These are phyloP conservation scores for Rhytidiadelphus loreus DNA, from an alignment of 225 moss, liverwort and hornwort genomes.

Conservation along the genomic window DNA sequence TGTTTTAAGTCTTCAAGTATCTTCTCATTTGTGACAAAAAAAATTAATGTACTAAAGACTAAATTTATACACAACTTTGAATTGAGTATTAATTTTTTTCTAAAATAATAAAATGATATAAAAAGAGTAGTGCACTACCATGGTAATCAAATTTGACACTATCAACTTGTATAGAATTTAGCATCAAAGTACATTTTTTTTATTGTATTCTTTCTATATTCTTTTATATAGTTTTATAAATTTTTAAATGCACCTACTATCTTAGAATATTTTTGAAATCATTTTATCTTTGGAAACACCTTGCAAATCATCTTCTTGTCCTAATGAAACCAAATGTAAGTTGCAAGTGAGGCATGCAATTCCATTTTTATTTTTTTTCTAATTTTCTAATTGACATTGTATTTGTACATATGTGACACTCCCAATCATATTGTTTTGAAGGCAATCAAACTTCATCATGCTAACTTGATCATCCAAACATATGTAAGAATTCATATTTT, in stretches of 20 bases:
- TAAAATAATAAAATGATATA: background rate
- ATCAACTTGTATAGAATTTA: background rate
- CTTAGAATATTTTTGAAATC: too few relatives aligned
- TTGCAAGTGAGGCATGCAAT: background rate
- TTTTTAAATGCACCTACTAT: too few relatives aligned
- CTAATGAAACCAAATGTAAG: background rate
- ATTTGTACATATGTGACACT: background rate
- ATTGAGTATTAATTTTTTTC: too few relatives aligned
- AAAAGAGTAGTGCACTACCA: rapidly evolving
- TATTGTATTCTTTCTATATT: too few relatives aligned
- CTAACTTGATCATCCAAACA: background rate
- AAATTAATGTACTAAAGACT: background rate
- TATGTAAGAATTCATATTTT: background rate
- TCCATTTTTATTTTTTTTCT: rapidly evolving
- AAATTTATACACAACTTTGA: background rate
- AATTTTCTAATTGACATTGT: background rate
- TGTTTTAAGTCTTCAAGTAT: background rate
- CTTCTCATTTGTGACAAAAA: background rate
- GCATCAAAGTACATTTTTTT: too few relatives aligned
- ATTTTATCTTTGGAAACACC: too few relatives aligned
- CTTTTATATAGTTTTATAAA: too few relatives aligned
- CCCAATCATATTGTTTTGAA: background rate
- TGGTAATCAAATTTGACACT: background rate
- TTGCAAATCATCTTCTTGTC: background rate
- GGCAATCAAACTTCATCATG: background rate